Evolutionary conservation across 768 basidiomycete species (phyloP).

Genomic region (Sutorius australiensis): DNA sequence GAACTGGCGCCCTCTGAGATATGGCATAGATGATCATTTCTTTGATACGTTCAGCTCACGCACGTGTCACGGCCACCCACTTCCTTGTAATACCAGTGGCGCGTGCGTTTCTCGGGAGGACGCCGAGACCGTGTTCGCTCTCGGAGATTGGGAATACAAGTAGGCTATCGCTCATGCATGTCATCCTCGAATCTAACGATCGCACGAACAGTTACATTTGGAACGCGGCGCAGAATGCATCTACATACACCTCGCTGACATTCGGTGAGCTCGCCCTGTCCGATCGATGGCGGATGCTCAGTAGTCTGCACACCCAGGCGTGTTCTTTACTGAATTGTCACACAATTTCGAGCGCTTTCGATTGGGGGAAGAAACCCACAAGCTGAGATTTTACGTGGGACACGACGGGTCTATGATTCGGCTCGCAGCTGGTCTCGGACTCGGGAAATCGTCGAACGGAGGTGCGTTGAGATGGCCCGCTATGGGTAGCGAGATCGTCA

Average conservation of each 20-base stretch:
- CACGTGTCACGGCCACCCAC: slow-evolving; percentile 38
- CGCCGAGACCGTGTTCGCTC: slow-evolving; percentile 49
- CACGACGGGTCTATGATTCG: slow-evolving; percentile 48
- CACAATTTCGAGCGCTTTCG: slow-evolving; percentile 37
- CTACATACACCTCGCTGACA: slow-evolving; percentile 41
- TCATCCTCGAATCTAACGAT: background rate
- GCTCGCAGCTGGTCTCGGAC: slow-evolving; percentile 38
- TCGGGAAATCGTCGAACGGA: slow-evolving; percentile 28
- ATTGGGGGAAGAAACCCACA: slow-evolving; percentile 32
- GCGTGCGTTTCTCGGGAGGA: slow-evolving; percentile 41
- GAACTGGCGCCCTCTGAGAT: background rate
- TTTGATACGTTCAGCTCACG: slow-evolving; percentile 51
- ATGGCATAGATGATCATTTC: slow-evolving; percentile 36
- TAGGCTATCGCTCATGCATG: slow-evolving; percentile 21
- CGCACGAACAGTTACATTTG: slow-evolving; percentile 41
- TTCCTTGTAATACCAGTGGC: slow-evolving; percentile 43
- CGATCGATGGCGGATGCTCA: background rate
- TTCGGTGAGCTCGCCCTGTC: slow-evolving; percentile 33
- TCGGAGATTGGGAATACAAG: slow-evolving; percentile 61
- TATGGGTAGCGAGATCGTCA: slow-evolving; percentile 43
- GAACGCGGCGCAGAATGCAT: slow-evolving; percentile 43
- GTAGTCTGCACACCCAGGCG: slow-evolving; percentile 28
- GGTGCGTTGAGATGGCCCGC: slow-evolving; percentile 44
- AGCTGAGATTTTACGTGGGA: slow-evolving; percentile 41
- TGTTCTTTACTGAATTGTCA: slow-evolving; percentile 43